Base-by-base conservation (phyloP, 2,329 filamentous ascomycete genomes). In the Phaeomoniella chlamydospora region DNA sequence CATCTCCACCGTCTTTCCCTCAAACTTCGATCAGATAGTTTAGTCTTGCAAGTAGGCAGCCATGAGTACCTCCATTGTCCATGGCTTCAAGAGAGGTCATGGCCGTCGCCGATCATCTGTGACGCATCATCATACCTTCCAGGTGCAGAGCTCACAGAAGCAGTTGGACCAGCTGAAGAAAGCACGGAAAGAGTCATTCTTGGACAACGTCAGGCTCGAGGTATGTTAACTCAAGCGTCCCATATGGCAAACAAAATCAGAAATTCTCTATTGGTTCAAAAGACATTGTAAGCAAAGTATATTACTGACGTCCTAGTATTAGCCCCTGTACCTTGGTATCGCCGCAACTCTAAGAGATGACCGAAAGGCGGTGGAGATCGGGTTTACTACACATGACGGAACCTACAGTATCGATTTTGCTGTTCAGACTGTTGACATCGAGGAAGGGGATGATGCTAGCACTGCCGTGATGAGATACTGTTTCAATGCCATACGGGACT, bases 391-490 rank as follows among this genome's bases (percentile, higher is more conserved):
- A 15, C 44, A 48, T 26, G 45, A 48, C 36, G 44, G 44, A 4
- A 46, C 43, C 16, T 48, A 48, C 35, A 41, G 40, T 34, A 37
- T 48, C 22, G 45, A 48, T 37, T 48, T 48, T 35, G 38, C 37
- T 12, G 37, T 48, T 18, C 38, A 45, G n/a, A 9, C 30, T 14
- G 30, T 17, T 10, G 30, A 32, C 9, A 6, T 14, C 9, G n/a
- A 13, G 15, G n/a, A 32, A 32, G n/a, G n/a, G n/a, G 6, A 6
- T 9, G 14, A 32, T 4, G 32, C 41, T 35, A 53, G 56, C 19
- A 51, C 63, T 13, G 64, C 70, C 37, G 54, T 80, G 19, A 68
- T 69, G 13, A 67, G 80, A 37, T 71, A 73, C 43, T 61, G 86
- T 31, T 57, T 83, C 41, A 43, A 49, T 0, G 62, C 70, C 33